Percentiles rank a stretch among this genome's conserved stretches.
phyloP scores from a whole-genome alignment of 352 stramenopile species.

The Phytophthora fragariaefolia region DNA sequence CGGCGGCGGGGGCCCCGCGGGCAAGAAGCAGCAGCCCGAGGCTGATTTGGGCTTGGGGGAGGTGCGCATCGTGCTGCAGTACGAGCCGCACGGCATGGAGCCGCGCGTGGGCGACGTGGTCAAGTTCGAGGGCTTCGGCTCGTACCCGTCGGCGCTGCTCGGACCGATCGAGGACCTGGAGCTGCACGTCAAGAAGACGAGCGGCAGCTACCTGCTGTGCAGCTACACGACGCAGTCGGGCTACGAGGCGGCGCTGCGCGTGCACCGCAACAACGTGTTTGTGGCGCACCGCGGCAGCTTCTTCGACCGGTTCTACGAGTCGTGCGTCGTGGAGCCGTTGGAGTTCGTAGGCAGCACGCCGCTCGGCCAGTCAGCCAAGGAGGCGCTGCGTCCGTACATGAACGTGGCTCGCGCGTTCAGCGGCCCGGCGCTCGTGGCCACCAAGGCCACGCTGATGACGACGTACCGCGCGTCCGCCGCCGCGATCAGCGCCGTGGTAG shows the following conservation, averaged over 20 bases:
- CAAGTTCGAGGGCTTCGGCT: slow-evolving; percentile 79
- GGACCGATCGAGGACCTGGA: slow-evolving; percentile 73
- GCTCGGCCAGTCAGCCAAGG: slow-evolving; percentile 60
- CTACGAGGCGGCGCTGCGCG: slow-evolving; percentile 63
- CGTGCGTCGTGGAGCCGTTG: slow-evolving; percentile 69
- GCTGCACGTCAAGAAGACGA: slow-evolving; percentile 84
- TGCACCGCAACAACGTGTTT: slow-evolving; percentile 85
- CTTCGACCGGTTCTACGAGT: slow-evolving; percentile 73
- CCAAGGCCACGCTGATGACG: slow-evolving; percentile 72
- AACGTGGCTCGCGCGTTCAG: slow-evolving; percentile 77
- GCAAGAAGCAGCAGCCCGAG: slow-evolving; percentile 50
- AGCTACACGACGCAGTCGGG: slow-evolving; percentile 70
- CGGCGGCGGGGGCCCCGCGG: slow-evolving; percentile 4
- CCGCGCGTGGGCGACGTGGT: slow-evolving; percentile 72
- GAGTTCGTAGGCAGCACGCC: slow-evolving; percentile 76
- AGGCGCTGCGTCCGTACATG: slow-evolving; percentile 68
- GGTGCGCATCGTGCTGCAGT: slow-evolving; percentile 80
- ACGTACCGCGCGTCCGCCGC: slow-evolving; percentile 73
- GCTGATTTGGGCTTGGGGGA: slow-evolving; percentile 68
- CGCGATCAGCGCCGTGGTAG: slow-evolving; percentile 73
- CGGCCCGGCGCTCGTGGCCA: slow-evolving; percentile 65
- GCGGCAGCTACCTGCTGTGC: slow-evolving; percentile 79
- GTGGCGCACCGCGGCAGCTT: slow-evolving; percentile 76
- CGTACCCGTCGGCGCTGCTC: slow-evolving; percentile 73
- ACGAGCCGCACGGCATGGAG: slow-evolving; percentile 83